phyloP scores from a whole-genome alignment of 225 moss, liverwort and hornwort genomes.

The Physcomitrium patens region DNA sequence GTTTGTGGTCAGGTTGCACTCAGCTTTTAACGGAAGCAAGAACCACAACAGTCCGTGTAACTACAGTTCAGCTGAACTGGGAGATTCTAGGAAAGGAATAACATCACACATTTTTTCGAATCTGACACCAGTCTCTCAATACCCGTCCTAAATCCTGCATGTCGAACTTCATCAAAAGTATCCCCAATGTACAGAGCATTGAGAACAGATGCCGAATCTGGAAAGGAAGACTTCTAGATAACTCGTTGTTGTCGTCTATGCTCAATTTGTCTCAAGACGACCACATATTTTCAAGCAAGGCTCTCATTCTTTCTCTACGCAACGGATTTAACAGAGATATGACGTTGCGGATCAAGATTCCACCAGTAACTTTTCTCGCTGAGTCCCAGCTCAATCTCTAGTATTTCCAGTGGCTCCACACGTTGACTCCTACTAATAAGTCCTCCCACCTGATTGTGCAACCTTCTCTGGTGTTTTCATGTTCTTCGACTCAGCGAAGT shows the following conservation, averaged over 20 bases:
- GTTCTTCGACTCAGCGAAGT: too few species aligned
- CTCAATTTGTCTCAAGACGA: background rate
- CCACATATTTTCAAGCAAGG: background rate
- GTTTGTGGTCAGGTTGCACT: conserved; percentile 34
- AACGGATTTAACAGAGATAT: conserved; percentile 67
- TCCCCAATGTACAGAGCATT: conserved; percentile 6
- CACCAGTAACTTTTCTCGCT: conserved; percentile 94
- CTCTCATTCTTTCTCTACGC: too few species aligned
- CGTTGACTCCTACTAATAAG: conserved; percentile 92
- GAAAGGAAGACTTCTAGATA: background rate
- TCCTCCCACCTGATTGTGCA: conserved; percentile 72
- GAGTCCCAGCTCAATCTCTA: conserved; percentile 84
- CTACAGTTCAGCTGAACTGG: conserved; percentile 92
- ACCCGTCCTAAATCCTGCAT: conserved; percentile 96
- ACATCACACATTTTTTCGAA: conserved; percentile 95
- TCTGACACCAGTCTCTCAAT: conserved; percentile 94
- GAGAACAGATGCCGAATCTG: background rate
- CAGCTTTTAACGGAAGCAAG: conserved; percentile 17
- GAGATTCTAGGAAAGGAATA: conserved; percentile 94
- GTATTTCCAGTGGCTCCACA: conserved; percentile 82
- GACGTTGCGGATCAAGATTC: conserved; percentile 92
- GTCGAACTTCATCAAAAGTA: conserved; percentile 67
- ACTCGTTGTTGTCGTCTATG: background rate
- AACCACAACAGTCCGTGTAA: background rate
- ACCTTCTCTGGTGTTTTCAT: background rate